These are phyloP conservation scores for Neotropicomus parvogracilis DNA, from an alignment of 1,284 basidiomycete species.

Conservation along the genomic window DNA sequence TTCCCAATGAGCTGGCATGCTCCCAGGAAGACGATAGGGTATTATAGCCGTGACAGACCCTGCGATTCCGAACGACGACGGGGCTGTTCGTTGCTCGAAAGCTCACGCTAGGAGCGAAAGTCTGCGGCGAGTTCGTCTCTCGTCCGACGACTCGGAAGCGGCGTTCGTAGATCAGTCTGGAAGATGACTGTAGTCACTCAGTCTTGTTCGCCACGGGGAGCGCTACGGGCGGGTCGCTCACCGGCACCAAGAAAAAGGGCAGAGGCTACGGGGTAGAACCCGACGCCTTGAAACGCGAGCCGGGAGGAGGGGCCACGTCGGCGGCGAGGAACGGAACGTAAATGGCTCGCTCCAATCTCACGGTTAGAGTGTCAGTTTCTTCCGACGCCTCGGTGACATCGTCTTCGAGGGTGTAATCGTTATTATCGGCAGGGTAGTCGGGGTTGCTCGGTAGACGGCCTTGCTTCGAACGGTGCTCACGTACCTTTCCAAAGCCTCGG, in stretches of 20 bases:
- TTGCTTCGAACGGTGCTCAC: slow-evolving; percentile 51
- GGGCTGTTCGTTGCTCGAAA: too few species aligned
- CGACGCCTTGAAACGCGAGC: slow-evolving; percentile 60
- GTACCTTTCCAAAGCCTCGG: slow-evolving; percentile 55
- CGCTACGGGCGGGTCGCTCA: slow-evolving; percentile 29
- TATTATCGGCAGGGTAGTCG: slow-evolving; percentile 63
- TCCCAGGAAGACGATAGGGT: slow-evolving; percentile 63
- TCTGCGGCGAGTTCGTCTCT: slow-evolving; percentile 65
- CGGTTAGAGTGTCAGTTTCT: slow-evolving; percentile 48
- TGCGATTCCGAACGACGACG: slow-evolving; percentile 48
- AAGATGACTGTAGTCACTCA: background rate
- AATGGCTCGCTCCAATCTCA: slow-evolving; percentile 34
- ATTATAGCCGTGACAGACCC: slow-evolving; percentile 61
- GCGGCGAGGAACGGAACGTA: background rate
- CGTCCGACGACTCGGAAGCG: slow-evolving; percentile 57
- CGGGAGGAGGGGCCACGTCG: slow-evolving; percentile 31
- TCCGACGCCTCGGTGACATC: slow-evolving; percentile 43
- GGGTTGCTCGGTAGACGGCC: slow-evolving; percentile 70
- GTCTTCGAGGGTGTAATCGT: slow-evolving; percentile 52
- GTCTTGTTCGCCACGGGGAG: background rate
- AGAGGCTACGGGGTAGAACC: slow-evolving; percentile 60
- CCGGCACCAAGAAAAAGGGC: slow-evolving; percentile 60
- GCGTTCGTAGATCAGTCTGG: slow-evolving; percentile 60
- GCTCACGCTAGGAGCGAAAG: slow-evolving; percentile 54
- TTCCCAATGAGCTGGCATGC: slow-evolving; percentile 63